Evolutionary conservation across 305 asterid species (phyloP).

Genomic region (Solanum aculeatissimum): DNA sequence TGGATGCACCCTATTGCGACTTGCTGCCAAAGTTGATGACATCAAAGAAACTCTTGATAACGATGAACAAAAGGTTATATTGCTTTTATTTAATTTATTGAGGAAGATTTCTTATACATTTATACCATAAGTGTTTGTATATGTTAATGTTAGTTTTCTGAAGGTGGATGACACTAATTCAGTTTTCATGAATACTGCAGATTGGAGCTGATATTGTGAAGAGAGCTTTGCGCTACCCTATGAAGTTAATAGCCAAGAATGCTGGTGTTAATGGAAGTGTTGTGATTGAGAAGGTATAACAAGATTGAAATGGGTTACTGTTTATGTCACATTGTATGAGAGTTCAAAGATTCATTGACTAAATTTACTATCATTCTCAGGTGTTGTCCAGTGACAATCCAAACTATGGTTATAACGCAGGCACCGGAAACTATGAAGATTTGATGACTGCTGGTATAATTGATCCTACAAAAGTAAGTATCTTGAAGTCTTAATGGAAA

Average conservation of each 20-base stretch:
- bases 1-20: conserved; percentile 60
- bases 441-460: conserved; percentile 57
- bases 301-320: background rate
- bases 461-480: conserved; percentile 56
- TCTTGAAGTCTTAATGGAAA: background rate
- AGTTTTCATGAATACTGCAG: conserved; percentile 12
- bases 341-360: background rate
- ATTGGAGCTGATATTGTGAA: conserved; percentile 62
- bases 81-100: background rate
- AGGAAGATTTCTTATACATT: background rate
- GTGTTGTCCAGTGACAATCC: conserved; percentile 42
- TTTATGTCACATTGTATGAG: background rate
- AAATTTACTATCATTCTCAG: conserved; percentile 7
- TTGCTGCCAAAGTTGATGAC: conserved; percentile 56
- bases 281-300: conserved; percentile 55
- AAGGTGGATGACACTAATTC: background rate
- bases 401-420: conserved; percentile 56
- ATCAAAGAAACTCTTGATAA: conserved; percentile 45
- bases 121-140: background rate
- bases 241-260: conserved; percentile 62
- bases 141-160: background rate
- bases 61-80: conserved; percentile 58
- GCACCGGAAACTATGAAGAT: conserved; percentile 54
- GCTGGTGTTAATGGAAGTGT: conserved; percentile 70
- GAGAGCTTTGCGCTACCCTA: conserved; percentile 59